phyloP scores from a whole-genome alignment of 495 filamentous ascomycete species.

The Mytilinidion resinicola region DNA sequence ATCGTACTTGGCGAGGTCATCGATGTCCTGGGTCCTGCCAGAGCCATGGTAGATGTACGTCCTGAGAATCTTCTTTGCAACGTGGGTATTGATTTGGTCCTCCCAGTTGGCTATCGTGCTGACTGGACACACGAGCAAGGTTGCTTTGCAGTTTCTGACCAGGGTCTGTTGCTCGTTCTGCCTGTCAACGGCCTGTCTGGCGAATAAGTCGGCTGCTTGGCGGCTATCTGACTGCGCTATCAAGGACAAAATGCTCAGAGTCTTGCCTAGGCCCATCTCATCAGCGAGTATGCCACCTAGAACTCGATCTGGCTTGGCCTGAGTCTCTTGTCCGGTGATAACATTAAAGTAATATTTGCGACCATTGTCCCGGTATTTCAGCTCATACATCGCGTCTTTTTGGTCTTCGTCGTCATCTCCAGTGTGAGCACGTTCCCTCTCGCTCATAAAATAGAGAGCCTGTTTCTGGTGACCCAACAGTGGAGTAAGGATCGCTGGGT shows the following conservation, averaged over 20 bases:
- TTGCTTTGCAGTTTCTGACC: conserved; percentile 64
- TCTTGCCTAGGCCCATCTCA: conserved; percentile 98
- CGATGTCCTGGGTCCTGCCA: conserved; percentile 59
- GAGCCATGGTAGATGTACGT: conserved; percentile 83
- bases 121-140: conserved; percentile 83
- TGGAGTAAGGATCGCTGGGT: conserved; percentile 54
- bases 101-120: conserved; percentile 91
- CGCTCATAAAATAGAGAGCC: conserved; percentile 79
- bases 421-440: conserved; percentile 63
- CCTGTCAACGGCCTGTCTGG: conserved; percentile 33
- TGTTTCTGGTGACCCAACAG: conserved; percentile 87
- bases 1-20: conserved; percentile 65
- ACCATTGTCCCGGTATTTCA: conserved; percentile 41
- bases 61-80: conserved; percentile 52
- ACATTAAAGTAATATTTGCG: conserved; percentile 65
- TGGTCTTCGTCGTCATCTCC: conserved; percentile 46
- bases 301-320: conserved; percentile 59
- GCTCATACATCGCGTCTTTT: conserved; percentile 70
- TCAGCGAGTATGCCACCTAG: conserved; percentile 90
- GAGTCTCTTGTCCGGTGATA: conserved; percentile 64
- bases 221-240: conserved; percentile 51
- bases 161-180: conserved; percentile 31
- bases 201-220: conserved; percentile 53
- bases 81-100: conserved; percentile 76
- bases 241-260: conserved; percentile 78